A percentile compares a stretch with the other conserved stretches of the same genome.
Conservation (phyloP, 1,139 yeast genomes). For the Hemisphaericaspora lyxosophila region DNA sequence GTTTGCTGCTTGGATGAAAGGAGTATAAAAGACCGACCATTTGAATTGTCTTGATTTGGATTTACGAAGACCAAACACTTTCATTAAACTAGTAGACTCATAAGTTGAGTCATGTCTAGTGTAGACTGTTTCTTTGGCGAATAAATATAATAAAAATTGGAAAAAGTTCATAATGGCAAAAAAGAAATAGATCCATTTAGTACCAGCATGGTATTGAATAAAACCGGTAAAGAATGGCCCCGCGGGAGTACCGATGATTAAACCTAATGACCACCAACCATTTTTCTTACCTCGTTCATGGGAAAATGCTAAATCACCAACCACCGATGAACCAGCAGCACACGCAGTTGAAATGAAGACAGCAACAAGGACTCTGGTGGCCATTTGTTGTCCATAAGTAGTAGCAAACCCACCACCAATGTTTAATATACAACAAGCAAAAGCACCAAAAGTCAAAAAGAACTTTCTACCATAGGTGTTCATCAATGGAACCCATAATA, state of each 20-base stretch:
- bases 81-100: constrained; percentile 3
- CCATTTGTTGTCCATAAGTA: constrained; percentile 19
- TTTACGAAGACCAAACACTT: constrained; percentile 10
- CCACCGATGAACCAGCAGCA: constrained; percentile 18
- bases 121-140: constrained; percentile 17
- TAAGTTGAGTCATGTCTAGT: constrained; percentile 6
- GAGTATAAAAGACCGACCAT: constrained; percentile 11
- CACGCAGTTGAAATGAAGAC: constrained; percentile 15
- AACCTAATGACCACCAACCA: constrained; percentile 20
- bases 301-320: constrained; percentile 17
- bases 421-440: constrained; percentile 15
- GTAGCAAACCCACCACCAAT: constrained; percentile 17
- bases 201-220: constrained; percentile 15
- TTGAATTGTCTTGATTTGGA: constrained; percentile 8
- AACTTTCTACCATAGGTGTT: constrained; percentile 17
- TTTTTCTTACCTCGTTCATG: constrained; percentile 19
- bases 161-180: constrained; percentile 18
- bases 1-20: constrained; percentile 15
- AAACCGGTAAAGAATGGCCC: constrained; percentile 21
- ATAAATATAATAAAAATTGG: constrained; percentile 12
- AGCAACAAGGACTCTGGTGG: constrained; percentile 16
- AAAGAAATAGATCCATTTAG: constrained; percentile 16
- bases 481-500: constrained; percentile 19
- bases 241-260: constrained; percentile 17
- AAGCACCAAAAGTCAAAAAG: constrained; percentile 12